Evolutionary conservation across 2,329 filamentous ascomycete species (phyloP), one percentile per base, ranked within the genome.

Genomic region (Pseudogymnoascus sp.): DNA sequence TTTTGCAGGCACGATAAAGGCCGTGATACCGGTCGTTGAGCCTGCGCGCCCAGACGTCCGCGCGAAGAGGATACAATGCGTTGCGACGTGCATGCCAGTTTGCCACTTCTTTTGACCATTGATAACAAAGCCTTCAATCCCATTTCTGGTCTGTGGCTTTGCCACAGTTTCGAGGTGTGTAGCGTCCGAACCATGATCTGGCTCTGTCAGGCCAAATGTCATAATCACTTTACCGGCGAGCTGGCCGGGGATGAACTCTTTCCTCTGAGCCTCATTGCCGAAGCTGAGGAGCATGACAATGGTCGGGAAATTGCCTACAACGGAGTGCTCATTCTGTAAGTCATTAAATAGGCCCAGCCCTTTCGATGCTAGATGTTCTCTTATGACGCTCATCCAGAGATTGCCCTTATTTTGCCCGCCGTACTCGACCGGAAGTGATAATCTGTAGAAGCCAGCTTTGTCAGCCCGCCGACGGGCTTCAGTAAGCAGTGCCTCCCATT

Each of bases 41-140:
- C 84, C 84, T 18, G 79, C 70, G 58, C 76, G 74, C 2, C 82
- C 82, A 12, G 77, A 77, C 0, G 83, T 86, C 7, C 84, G 76
- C 13, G 84, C 84, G 67, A 87, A 87, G 39, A 86, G 74, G 31
- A 86, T 79, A 68, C 82, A 82, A 71, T 87, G 83, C 2, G 83
- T 86, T 18, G 82, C 83, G 63, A 74, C 74, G 67, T 87, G 83
- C 72, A 84, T 83, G 2, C 83, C 83, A 1, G 82, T 86, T 75
- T 87, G 84, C 84, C 84, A 87, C 72, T 82, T 84, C 74, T 87
- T 87, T 58, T 74, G 75, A 2, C 84, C 84, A 55, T 80, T 81
- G 67, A 87, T 78, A 66, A 80, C 58, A 74, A 78, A 85, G 5
- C 79, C 79, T 1, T 75, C 69, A 4, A 74, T 73, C 0, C 78